Base-by-base conservation (phyloP, 805 yeast genomes). In the Phaffomyces antillensis region DNA sequence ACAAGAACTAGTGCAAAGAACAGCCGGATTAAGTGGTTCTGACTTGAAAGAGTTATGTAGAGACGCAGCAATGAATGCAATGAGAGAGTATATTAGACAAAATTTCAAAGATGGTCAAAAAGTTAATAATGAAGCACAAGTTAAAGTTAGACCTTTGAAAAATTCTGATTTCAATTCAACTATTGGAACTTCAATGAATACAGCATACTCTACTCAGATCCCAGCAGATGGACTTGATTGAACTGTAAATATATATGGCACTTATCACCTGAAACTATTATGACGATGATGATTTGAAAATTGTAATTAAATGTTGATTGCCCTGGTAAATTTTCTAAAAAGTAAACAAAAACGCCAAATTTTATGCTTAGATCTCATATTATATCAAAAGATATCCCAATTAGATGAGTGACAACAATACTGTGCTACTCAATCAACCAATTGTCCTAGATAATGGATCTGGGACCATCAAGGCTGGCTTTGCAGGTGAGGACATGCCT, bases 401-500 rank as follows among this genome's bases (percentile, higher is more conserved):
- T 33, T 16, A 11, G 20, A 33, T 47, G 55, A 44, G 48, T 2
- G 50, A 47, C 32, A 7, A 39, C 3, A 45, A 42, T 8, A 47
- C 47, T 7, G 32, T 37, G 4, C 62, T 79, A 20, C 70, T 76
- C 44, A 83, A 83, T 56, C 91, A 84, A 61, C 89, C 90, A 4
- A 69, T 84, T 31, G 88, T 84, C 33, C 65, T 84, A n/a, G 91
- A 84, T 60, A 82, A 81, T 64, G 96, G 98, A 8, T 83, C 96
- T 4, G 95, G 96, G 2, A 73, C 75, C 34, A 69, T 90, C 44
- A 85, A 88, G 59, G 86, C 95, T 2, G 97, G 98, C 1, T 86
- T 90, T 63, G 95, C 96, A 0, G 96, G 97, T 20, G 95, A 86
- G 52, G 93, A 87, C 41, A 75, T 70, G 52, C 98, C 98, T 4